These are phyloP conservation scores for Dinochytrium kinnereticum DNA, from an alignment of 371 early-diverging fungal genomes.

Conservation along the genomic window DNA sequence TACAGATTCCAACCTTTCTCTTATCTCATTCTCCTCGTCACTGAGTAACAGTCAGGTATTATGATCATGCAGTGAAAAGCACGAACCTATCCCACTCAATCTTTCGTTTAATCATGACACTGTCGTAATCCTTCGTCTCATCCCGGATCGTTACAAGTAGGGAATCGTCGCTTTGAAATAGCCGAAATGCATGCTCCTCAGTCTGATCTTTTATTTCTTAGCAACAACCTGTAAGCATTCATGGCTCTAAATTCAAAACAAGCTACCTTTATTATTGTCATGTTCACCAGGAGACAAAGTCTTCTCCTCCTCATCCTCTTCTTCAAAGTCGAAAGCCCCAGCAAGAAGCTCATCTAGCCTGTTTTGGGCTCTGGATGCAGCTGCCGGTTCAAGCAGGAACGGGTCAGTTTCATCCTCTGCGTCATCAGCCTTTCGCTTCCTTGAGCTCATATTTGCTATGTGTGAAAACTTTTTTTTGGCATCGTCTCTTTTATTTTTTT, in stretches of 20 bases:
- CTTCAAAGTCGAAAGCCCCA: neutral
- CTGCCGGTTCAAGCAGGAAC: neutral
- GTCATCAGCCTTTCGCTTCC: neutral
- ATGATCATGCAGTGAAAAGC: no score
- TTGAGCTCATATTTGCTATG: neutral
- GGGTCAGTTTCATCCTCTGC: neutral
- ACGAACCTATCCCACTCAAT: neutral
- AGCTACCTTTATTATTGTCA: no score
- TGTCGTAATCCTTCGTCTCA: neutral
- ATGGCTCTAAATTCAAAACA: no score
- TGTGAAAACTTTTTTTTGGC: neutral
- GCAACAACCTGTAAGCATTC: no score
- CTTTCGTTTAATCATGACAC: neutral
- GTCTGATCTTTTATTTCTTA: no score
- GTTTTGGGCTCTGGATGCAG: neutral
- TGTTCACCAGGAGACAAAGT: no score
- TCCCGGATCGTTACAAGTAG: neutral
- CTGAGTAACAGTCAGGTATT: neutral
- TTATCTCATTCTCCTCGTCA: neutral
- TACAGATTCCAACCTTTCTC: neutral
- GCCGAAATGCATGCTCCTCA: neutral
- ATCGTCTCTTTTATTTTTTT: no score
- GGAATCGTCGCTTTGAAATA: neutral
- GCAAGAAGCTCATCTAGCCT: neutral
- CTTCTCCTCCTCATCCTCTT: neutral